These are phyloP conservation scores for Aegilops tauschii DNA, from an alignment of 176 grass and related monocot species.

Conservation along the genomic window DNA sequence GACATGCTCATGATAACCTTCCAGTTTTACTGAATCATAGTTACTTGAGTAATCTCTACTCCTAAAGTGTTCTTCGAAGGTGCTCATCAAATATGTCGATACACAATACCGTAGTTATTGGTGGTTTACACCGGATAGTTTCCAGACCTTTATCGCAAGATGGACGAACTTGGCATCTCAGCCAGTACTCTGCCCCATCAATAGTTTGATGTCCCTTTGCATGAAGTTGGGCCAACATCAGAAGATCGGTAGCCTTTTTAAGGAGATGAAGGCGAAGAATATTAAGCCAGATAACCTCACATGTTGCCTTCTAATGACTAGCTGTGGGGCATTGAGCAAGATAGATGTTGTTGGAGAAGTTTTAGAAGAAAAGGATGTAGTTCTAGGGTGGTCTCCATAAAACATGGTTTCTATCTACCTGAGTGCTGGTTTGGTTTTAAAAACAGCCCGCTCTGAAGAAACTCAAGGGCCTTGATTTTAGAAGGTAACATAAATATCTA, in stretches of 20 bases:
- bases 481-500: no score
- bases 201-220: slow-evolving; percentile 66
- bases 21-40: no score
- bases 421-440: slow-evolving; percentile 33
- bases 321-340: slow-evolving; percentile 44
- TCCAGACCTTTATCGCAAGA: no score
- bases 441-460: slow-evolving; percentile 57
- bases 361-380: slow-evolving; percentile 30
- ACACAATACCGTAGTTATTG: no score
- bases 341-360: slow-evolving; percentile 53
- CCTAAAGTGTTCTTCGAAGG: no score
- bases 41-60: no score
- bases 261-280: slow-evolving; percentile 59
- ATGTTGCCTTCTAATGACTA: slow-evolving; percentile 59
- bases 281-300: slow-evolving; percentile 49
- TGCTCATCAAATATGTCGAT: no score
- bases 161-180: slow-evolving; percentile 15
- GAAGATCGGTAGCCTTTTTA: slow-evolving; percentile 37
- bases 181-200: slow-evolving; percentile 13
- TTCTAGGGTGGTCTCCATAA: slow-evolving; percentile 38
- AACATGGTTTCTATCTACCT: slow-evolving; percentile 63
- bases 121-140: no score
- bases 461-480: slow-evolving; percentile 32
- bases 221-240: slow-evolving; percentile 42
- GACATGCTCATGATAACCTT: no score